Conservation (phyloP, 352 stramenopile genomes). For the Pythium phragmitis region DNA sequence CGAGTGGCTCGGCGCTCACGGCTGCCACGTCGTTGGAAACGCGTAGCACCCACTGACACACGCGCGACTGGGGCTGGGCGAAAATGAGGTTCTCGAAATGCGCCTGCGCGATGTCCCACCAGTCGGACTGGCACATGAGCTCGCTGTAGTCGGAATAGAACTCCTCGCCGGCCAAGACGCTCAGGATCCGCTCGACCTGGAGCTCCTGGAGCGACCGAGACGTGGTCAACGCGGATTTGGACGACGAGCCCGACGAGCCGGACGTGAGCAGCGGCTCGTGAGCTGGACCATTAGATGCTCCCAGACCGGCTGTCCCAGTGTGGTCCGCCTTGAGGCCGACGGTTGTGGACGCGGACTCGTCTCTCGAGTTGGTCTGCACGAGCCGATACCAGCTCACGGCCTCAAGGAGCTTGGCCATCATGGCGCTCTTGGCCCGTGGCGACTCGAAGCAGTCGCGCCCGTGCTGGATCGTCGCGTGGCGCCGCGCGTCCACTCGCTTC, state of each 20-base stretch:
- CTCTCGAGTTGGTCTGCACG: slow-evolving; percentile 72
- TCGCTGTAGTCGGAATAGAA: slow-evolving; percentile 85
- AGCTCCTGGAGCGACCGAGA: slow-evolving; percentile 53
- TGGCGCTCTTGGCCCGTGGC: slow-evolving; percentile 50
- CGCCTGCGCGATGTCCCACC: slow-evolving; percentile 83
- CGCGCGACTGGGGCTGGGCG: slow-evolving; percentile 55
- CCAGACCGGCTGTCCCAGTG: neutral
- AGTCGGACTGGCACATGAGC: slow-evolving; percentile 72
- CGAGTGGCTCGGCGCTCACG: slow-evolving; percentile 57
- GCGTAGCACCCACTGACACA: slow-evolving; percentile 69
- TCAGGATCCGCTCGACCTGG: slow-evolving; percentile 73
- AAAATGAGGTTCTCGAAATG: slow-evolving; percentile 89
- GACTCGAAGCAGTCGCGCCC: slow-evolving; percentile 64
- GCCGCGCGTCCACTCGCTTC: slow-evolving; percentile 50
- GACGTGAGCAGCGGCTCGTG: slow-evolving; percentile 11
- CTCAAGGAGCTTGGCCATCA: slow-evolving; percentile 75
- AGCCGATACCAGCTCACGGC: slow-evolving; percentile 85
- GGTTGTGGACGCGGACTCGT: slow-evolving; percentile 57
- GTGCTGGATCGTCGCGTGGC: slow-evolving; percentile 59
- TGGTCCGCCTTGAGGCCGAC: slow-evolving; percentile 31
- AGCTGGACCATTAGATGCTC: neutral
- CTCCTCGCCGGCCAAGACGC: slow-evolving; percentile 72
- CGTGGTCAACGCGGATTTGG: slow-evolving; percentile 14
- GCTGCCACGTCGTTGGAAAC: slow-evolving; percentile 62
- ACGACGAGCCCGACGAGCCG: slow-evolving; percentile 19